Conservation (phyloP, 192 early-diverging fungal genomes). For the Cetraspora pellucida region DNA sequence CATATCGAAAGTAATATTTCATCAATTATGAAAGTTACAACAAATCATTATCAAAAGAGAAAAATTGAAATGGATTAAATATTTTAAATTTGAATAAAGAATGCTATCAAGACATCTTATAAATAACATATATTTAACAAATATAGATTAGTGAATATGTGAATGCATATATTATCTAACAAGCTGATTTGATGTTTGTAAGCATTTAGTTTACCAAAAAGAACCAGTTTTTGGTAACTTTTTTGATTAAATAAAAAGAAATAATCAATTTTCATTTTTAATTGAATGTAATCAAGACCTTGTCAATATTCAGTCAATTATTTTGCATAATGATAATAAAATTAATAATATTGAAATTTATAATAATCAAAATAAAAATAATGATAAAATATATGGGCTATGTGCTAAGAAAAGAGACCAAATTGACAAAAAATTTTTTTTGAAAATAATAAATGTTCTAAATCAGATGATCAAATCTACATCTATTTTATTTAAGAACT, state of each 20-base stretch:
- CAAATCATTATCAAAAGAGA: not conserved
- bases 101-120: not conserved
- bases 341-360: too few relatives aligned
- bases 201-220: slow-evolving; percentile 2
- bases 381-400: too few relatives aligned
- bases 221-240: not conserved
- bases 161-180: slow-evolving; percentile 12
- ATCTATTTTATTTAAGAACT: too few relatives aligned
- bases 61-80: slow-evolving; percentile 16
- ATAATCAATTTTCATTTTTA: not conserved
- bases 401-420: too few relatives aligned
- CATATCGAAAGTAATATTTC: not conserved
- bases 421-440: too few relatives aligned
- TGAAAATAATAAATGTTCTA: too few relatives aligned
- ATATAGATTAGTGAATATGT: not conserved
- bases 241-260: not conserved
- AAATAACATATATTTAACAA: slow-evolving; percentile 10
- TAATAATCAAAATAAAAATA: too few relatives aligned
- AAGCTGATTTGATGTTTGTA: slow-evolving; percentile 5
- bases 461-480: too few relatives aligned
- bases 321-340: too few relatives aligned
- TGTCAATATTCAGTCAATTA: too few relatives aligned
- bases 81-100: slow-evolving; percentile 24
- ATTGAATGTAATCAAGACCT: not conserved
- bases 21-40: not conserved